These are phyloP conservation scores for Aspergillus sp. DNA, from an alignment of 2,329 filamentous ascomycete genomes.

Conservation along the genomic window DNA sequence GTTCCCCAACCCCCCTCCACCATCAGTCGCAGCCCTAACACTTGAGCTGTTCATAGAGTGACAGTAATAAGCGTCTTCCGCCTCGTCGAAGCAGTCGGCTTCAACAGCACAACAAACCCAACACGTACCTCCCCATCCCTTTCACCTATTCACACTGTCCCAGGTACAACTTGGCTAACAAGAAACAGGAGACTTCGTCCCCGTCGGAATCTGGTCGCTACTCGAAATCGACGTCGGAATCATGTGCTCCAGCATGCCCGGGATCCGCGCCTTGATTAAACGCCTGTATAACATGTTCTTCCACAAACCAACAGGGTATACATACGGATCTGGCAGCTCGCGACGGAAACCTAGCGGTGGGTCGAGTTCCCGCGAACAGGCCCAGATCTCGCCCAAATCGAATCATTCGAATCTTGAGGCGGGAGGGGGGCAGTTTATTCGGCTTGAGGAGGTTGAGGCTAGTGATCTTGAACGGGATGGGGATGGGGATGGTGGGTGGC, in stretches of 20 bases:
- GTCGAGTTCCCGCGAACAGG: background rate
- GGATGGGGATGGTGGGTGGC: background rate
- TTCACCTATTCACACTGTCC: no score
- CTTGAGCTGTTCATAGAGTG: no score
- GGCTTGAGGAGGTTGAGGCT: background rate
- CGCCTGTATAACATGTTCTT: background rate
- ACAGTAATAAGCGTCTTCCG: slow-evolving; percentile 1
- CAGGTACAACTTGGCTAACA: background rate
- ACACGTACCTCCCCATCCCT: background rate
- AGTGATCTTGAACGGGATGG: background rate
- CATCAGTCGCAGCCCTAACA: no score
- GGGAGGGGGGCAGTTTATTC: background rate
- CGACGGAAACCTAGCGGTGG: background rate
- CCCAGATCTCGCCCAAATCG: background rate
- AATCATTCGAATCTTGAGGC: background rate
- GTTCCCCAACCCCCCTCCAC: no score
- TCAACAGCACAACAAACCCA: slow-evolving; percentile 4
- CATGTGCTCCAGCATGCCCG: slow-evolving; percentile 5
- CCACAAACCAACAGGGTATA: background rate
- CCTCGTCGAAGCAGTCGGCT: background rate
- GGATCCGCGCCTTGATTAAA: background rate
- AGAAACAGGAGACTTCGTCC: background rate
- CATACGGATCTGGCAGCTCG: background rate
- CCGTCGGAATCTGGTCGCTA: slow-evolving; percentile 1
- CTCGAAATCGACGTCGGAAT: slow-evolving; percentile 1